These are phyloP conservation scores for Ceratocystis albifundus DNA, from an alignment of 2,329 filamentous ascomycete species.

Conservation along the genomic window DNA sequence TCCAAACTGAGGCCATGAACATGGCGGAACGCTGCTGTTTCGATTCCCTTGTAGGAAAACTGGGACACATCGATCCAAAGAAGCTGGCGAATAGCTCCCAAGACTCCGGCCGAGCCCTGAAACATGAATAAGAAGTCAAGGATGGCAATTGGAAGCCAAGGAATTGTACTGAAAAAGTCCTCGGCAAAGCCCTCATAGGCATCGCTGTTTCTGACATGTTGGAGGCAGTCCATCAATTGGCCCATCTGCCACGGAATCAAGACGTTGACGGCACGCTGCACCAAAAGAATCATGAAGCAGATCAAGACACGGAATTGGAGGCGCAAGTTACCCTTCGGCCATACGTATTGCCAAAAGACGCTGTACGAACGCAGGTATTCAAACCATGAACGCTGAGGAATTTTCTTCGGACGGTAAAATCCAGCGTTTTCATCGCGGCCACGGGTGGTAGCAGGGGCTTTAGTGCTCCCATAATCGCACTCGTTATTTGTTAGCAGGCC, in stretches of 20 bases:
- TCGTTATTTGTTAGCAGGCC: slow-evolving; percentile 41
- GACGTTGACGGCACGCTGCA: slow-evolving; percentile 76
- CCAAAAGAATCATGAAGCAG: slow-evolving; percentile 68
- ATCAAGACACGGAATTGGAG: slow-evolving; percentile 69
- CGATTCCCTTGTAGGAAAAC: slow-evolving; percentile 89
- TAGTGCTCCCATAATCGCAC: slow-evolving; percentile 11
- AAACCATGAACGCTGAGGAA: slow-evolving; percentile 86
- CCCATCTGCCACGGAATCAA: slow-evolving; percentile 75
- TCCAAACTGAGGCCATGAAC: slow-evolving; percentile 91
- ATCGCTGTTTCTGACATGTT: slow-evolving; percentile 39
- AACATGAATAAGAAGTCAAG: slow-evolving; percentile 38
- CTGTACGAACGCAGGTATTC: slow-evolving; percentile 89
- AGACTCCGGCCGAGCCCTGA: slow-evolving; percentile 76
- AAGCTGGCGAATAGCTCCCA: slow-evolving; percentile 69
- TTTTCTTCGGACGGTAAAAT: slow-evolving; percentile 79
- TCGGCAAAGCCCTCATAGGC: slow-evolving; percentile 28
- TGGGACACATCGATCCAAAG: slow-evolving; percentile 96
- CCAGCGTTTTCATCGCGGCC: slow-evolving; percentile 52
- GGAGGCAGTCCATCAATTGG: slow-evolving; percentile 63
- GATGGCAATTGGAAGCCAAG: slow-evolving; percentile 49
- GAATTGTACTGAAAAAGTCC: slow-evolving; percentile 37
- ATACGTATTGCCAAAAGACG: slow-evolving; percentile 91
- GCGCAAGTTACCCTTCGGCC: slow-evolving; percentile 67
- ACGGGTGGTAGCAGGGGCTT: slow-evolving; percentile 28
- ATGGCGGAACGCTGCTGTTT: slow-evolving; percentile 91